phyloP scores from a whole-genome alignment of 2,329 filamentous ascomycete genomes.

The Nothomitra cinnamomea region DNA sequence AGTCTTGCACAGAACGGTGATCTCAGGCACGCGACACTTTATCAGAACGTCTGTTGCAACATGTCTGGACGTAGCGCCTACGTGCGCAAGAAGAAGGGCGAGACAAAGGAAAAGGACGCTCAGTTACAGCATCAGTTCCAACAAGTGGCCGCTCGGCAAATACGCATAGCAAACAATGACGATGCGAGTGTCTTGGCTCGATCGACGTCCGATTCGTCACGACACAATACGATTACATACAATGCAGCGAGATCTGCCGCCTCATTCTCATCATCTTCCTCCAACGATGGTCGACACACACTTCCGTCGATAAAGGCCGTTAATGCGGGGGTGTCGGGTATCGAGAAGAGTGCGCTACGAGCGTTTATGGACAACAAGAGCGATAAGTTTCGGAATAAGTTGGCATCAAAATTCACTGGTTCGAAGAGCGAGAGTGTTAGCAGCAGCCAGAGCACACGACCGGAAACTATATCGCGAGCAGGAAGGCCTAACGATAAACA shows the following conservation, averaged over 20 bases:
- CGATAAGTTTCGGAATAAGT: conserved; percentile 34
- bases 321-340: neutral
- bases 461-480: conserved; percentile 11
- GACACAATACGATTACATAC: neutral
- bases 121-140: conserved; percentile 20
- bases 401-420: conserved; percentile 32
- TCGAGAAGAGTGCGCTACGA: conserved; percentile 37
- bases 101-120: conserved; percentile 23
- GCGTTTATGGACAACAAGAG: conserved; percentile 37
- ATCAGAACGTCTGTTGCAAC: conserved; percentile 6
- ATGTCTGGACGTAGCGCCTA: conserved; percentile 44
- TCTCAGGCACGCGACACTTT: neutral
- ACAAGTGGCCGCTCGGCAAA: conserved; percentile 14
- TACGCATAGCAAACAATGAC: conserved; percentile 24
- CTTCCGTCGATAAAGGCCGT: neutral
- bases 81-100: conserved; percentile 40
- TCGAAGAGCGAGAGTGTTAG: conserved; percentile 20
- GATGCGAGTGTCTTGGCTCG: conserved; percentile 1
- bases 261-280: conserved; percentile 2
- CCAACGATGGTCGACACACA: neutral
- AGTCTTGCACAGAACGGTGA: neutral
- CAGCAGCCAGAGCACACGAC: conserved; percentile 27
- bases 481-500: conserved; percentile 10
- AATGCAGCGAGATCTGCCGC: neutral
- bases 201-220: neutral